phyloP scores from a whole-genome alignment of 2,329 filamentous ascomycete genomes.

The Boeremia lycopersici region DNA sequence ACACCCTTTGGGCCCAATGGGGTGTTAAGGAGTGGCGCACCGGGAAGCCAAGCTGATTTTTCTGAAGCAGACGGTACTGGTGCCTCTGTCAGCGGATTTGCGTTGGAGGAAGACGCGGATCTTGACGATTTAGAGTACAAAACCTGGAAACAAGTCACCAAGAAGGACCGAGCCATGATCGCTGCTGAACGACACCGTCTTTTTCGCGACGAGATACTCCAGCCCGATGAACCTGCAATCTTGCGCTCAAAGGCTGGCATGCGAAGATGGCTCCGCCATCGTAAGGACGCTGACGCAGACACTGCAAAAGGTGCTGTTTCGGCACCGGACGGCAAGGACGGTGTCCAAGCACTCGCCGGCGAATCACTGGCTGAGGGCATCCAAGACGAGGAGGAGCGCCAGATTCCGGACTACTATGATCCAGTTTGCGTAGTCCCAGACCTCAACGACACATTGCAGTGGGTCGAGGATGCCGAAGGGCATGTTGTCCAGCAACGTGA shows the following conservation, averaged over 20 bases:
- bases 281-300: slow-evolving; percentile 65
- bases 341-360: slow-evolving; percentile 57
- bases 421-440: slow-evolving; percentile 84
- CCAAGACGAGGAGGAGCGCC: slow-evolving; percentile 76
- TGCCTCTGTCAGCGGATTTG: slow-evolving; percentile 71
- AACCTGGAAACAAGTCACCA: slow-evolving; percentile 98
- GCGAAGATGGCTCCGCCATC: slow-evolving; percentile 82
- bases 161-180: slow-evolving; percentile 87
- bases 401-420: slow-evolving; percentile 95
- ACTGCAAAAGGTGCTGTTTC: slow-evolving; percentile 57
- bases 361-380: slow-evolving; percentile 95
- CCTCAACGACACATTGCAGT: slow-evolving; percentile 76
- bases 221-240: slow-evolving; percentile 84
- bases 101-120: slow-evolving; percentile 75
- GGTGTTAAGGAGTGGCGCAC: slow-evolving; percentile 60
- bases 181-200: slow-evolving; percentile 85
- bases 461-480: slow-evolving; percentile 88
- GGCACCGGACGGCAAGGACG: slow-evolving; percentile 54
- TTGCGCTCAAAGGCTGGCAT: slow-evolving; percentile 86
- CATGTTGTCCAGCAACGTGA: slow-evolving; percentile 87
- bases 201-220: slow-evolving; percentile 83
- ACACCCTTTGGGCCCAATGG: slow-evolving; percentile 78
- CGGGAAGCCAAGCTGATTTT: slow-evolving; percentile 75
- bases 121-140: slow-evolving; percentile 92
- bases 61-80: slow-evolving; percentile 82